These are phyloP conservation scores for Isatis lusitanica DNA, from an alignment of 441 rosid genomes.

Conservation along the genomic window DNA sequence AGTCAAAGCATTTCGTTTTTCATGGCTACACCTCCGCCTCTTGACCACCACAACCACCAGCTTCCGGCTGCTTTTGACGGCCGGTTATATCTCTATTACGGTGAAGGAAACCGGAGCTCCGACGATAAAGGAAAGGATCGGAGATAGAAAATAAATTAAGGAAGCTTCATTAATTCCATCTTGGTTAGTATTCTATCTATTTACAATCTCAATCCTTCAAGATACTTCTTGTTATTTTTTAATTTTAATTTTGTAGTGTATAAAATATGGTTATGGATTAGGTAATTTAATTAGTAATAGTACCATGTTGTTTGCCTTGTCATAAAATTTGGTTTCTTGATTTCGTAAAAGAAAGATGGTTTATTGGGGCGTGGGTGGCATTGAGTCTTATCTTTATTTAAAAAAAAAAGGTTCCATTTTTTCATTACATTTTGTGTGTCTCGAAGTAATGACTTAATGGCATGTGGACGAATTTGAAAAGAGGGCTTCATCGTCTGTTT, in stretches of 20 bases:
- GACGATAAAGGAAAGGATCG: slow-evolving; percentile 72
- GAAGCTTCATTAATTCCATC: neutral
- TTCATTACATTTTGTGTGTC: slow-evolving; percentile 28
- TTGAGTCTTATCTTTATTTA: slow-evolving; percentile 37
- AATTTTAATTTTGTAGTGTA: too few relatives aligned
- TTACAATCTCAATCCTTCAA: neutral
- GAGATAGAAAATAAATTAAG: slow-evolving; percentile 42
- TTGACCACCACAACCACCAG: slow-evolving; percentile 65
- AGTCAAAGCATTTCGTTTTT: slow-evolving; percentile 71
- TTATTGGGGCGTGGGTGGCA: slow-evolving; percentile 31
- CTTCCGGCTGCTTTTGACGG: slow-evolving; percentile 59
- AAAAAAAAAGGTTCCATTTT: slow-evolving; percentile 6
- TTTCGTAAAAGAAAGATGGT: slow-evolving; percentile 41
- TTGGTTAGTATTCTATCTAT: slow-evolving; percentile 18
- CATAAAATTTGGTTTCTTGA: slow-evolving; percentile 43
- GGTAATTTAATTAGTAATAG: slow-evolving; percentile 24
- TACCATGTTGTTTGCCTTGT: slow-evolving; percentile 34
- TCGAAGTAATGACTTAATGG: slow-evolving; percentile 21
- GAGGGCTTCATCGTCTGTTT: slow-evolving; percentile 45
- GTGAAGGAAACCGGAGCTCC: slow-evolving; percentile 55
- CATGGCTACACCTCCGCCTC: slow-evolving; percentile 56
- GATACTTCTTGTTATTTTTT: neutral
- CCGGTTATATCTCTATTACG: slow-evolving; percentile 70
- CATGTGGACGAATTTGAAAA: slow-evolving; percentile 50
- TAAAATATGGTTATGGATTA: slow-evolving; percentile 17